Conservation (phyloP, 1,284 basidiomycete genomes). For the Apiotrichum porosum region DNA sequence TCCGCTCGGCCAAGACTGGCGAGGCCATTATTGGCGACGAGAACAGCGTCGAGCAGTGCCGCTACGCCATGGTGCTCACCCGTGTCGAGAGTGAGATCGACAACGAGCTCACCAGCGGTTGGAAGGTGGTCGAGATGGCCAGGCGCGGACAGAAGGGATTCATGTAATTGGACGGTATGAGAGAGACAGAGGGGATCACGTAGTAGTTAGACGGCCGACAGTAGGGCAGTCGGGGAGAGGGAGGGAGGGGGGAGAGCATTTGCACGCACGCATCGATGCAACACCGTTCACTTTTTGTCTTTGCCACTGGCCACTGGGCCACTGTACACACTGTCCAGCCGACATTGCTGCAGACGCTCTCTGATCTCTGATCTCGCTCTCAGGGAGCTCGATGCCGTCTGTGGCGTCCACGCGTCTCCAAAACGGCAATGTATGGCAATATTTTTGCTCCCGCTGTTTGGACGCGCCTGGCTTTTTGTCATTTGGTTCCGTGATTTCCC, state of each 20-base stretch:
- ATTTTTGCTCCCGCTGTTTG: no score
- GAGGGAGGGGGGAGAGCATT: not conserved
- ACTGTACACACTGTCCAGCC: no score
- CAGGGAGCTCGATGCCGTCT: no score
- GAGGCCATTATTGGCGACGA: slow-evolving; percentile 83
- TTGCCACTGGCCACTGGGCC: no score
- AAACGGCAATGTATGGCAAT: no score
- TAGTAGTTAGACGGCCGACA: no score
- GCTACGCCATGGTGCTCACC: slow-evolving; percentile 88
- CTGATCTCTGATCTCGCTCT: no score
- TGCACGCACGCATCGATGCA: not conserved
- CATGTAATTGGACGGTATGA: slow-evolving; percentile 13
- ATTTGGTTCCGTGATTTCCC: no score
- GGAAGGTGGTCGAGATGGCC: slow-evolving; percentile 82
- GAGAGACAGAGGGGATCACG: not conserved
- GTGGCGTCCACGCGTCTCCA: no score
- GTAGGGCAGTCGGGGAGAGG: not conserved
- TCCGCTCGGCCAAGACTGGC: slow-evolving; percentile 80
- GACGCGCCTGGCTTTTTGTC: no score
- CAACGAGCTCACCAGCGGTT: slow-evolving; percentile 91
- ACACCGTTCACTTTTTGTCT: no score
- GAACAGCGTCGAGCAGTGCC: slow-evolving; percentile 84
- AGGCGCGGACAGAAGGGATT: slow-evolving; percentile 28
- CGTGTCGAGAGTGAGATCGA: slow-evolving; percentile 77
- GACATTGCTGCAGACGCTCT: no score